These are phyloP conservation scores for Coniochaeta ligniaria DNA, from an alignment of 2,329 filamentous ascomycete genomes.

Conservation along the genomic window DNA sequence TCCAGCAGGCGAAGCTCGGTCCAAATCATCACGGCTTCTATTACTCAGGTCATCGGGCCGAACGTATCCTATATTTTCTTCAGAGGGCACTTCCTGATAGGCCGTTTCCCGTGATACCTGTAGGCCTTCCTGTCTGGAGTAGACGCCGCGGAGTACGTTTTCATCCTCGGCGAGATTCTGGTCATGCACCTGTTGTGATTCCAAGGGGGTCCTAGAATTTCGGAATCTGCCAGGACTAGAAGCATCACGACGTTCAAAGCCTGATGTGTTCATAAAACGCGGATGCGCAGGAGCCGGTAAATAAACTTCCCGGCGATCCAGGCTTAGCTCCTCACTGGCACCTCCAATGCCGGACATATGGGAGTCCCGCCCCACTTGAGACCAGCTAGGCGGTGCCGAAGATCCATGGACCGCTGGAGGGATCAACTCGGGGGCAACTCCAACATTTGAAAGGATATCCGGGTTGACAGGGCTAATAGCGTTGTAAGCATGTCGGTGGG, in stretches of 20 bases:
- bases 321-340: neutral
- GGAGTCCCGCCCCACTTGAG: neutral
- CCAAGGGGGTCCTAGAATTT: neutral
- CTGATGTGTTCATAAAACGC: neutral
- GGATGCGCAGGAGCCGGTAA: neutral
- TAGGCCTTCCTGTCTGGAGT: neutral
- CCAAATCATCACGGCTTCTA: neutral
- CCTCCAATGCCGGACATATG: neutral
- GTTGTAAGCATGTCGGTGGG: neutral
- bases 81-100: neutral
- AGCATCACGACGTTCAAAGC: neutral
- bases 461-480: neutral
- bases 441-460: neutral
- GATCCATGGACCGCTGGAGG: neutral
- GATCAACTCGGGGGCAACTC: neutral
- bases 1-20: neutral
- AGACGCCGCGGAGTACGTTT: neutral
- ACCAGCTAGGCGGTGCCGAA: neutral
- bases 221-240: neutral
- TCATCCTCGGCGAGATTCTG: neutral
- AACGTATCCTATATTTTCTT: neutral
- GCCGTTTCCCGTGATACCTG: neutral
- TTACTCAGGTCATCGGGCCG: neutral
- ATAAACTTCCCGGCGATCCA: neutral
- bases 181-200: neutral